Evolutionary conservation across 2,329 filamentous ascomycete species (phyloP), one percentile per base, ranked within the genome.

Genomic region (Trichophyton benhamiae): DNA sequence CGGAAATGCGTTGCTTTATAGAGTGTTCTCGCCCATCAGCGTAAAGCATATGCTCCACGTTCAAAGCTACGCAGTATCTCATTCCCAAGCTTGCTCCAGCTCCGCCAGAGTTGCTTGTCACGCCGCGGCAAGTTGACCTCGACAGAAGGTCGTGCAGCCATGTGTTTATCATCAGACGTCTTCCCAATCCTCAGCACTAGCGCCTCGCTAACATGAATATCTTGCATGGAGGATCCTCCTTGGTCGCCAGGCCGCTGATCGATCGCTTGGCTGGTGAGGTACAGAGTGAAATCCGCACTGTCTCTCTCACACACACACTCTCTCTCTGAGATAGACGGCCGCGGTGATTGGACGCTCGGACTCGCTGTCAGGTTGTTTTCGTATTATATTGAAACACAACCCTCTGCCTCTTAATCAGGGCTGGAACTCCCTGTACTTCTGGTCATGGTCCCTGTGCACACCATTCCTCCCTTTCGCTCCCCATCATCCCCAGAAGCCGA

Each of bases 101-200:
- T 17, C 41, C 15, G n/a, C 15, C 41, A 8, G 41, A 44, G 41
- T n/a, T 44, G 41, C 41, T n/a, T 44, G 41, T 44, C 46, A 15
- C 25, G n/a, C 27, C n/a, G 13, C 22, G 5, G 22, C 11, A 27
- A 20, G 15, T 27, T 36, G 52, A 36, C 36, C 27, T 17, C 5
- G 13, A 55, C 22, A 30, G n/a, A 36, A 55, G 52, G 25, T 55
- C 52, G 52, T 55, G 52, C 52, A 36, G 52, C 52, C 52, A 55
- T 55, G 52, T 36, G 52, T 55, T 7, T 2, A 25, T 15, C 9
- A 9, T 15, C 11, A 13, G 9, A 15, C 8, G 11, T 52, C 46
- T 9, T 25, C n/a, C 13, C 1, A 17, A 36, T 27, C 52, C 9
- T 25, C 27, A n/a, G 20, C 7, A 5, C n/a, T 30, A 25, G 22